A percentile compares a stretch with the other conserved stretches of the same genome.
Conservation (phyloP, 768 basidiomycete species). For the Pilatotrama ljubarskyi region DNA sequence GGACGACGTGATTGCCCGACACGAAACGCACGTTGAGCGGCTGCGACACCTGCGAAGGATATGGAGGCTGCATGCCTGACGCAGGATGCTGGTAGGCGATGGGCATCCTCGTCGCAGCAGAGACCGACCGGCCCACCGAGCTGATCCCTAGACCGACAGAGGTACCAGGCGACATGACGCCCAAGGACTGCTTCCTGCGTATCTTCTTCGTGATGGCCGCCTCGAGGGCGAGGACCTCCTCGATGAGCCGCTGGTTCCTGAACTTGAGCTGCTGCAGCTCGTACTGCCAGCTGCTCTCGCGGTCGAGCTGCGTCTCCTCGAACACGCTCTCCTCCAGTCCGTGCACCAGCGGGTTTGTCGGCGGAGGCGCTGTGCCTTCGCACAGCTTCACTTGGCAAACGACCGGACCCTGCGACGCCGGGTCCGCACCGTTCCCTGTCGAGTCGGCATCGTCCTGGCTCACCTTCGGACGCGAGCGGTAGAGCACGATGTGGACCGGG, state of each 20-base stretch:
- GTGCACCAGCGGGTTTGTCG: conserved; percentile 17
- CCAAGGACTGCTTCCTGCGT: conserved; percentile 13
- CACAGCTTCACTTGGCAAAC: conserved; percentile 31
- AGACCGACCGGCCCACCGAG: background rate
- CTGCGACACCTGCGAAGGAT: background rate
- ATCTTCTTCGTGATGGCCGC: conserved; percentile 15
- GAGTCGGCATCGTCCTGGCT: background rate
- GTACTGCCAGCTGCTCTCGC: conserved; percentile 90
- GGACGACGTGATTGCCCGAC: conserved; percentile 4
- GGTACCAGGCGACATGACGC: background rate
- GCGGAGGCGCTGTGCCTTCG: conserved; percentile 17
- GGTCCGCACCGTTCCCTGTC: background rate
- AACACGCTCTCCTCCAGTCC: conserved; percentile 51
- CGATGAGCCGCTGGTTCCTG: conserved; percentile 61
- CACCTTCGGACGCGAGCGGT: conserved; percentile 33
- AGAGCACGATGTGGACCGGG: conserved; percentile 38
- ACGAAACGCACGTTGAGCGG: conserved; percentile 20
- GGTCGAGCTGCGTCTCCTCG: conserved; percentile 63
- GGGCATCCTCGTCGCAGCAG: background rate
- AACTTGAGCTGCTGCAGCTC: conserved; percentile 83
- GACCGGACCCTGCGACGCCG: conserved; percentile 20
- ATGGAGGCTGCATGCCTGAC: conserved; percentile 4
- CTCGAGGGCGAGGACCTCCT: conserved; percentile 53
- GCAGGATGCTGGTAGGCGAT: background rate
- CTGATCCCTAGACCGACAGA: background rate